Evolutionary conservation across 2,329 filamentous ascomycete species (phyloP).

Genomic region (Fusarium sp.): DNA sequence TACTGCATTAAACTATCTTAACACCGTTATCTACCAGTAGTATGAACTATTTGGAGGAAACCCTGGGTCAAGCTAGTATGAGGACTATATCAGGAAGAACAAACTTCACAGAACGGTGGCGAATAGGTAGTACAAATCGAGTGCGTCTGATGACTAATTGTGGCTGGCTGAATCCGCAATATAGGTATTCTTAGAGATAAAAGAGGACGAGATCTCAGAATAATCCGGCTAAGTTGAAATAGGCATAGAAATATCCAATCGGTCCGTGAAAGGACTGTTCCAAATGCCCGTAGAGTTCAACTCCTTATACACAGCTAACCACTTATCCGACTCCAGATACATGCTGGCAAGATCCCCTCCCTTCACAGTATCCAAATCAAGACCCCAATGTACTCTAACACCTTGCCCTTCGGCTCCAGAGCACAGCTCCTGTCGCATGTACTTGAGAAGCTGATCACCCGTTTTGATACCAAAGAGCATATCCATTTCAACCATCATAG

Average conservation of each 20-base stretch:
- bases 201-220: no score
- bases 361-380: not conserved
- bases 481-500: conserved; percentile 9
- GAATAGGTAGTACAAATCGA: no score
- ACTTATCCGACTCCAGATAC: not conserved
- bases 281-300: not conserved
- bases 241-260: not conserved
- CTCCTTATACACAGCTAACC: not conserved
- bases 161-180: no score
- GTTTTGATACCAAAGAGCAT: not conserved
- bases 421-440: not conserved
- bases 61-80: no score
- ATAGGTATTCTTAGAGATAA: no score
- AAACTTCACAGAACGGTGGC: no score
- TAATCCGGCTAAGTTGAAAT: no score
- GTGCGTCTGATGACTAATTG: no score
- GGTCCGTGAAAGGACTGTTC: not conserved
- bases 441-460: not conserved
- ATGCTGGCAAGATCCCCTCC: not conserved
- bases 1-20: no score
- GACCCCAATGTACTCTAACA: not conserved
- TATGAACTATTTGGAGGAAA: no score
- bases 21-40: no score
- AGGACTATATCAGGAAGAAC: no score
- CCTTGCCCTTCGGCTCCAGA: rapidly evolving